Evolutionary conservation across 495 filamentous ascomycete species (phyloP).

Genomic region (Annulohypoxylon stygium): DNA sequence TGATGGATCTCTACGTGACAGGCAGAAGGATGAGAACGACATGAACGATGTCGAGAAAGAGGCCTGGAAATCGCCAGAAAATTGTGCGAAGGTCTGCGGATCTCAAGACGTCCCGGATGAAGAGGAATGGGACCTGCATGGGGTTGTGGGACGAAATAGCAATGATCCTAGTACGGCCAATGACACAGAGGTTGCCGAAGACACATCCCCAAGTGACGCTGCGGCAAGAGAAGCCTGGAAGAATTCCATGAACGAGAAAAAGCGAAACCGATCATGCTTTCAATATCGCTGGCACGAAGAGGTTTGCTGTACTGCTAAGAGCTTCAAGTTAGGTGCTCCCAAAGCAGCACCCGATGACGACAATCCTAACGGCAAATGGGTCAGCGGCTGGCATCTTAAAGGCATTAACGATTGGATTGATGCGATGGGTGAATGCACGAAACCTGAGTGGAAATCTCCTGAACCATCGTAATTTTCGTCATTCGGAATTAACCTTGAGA

Average conservation of each 20-base stretch:
- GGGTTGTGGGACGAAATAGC: constrained; percentile 24
- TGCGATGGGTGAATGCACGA: constrained; percentile 50
- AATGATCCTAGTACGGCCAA: constrained; percentile 37
- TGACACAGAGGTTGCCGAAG: constrained; percentile 64
- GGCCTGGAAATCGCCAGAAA: constrained; percentile 54
- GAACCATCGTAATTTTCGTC: constrained; percentile 14
- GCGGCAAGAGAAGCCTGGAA: constrained; percentile 50
- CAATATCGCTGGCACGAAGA: constrained; percentile 55
- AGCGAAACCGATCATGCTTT: constrained; percentile 49
- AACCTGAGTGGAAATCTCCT: constrained; percentile 48
- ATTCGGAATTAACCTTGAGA: background rate
- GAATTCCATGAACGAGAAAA: constrained; percentile 47
- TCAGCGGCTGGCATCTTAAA: constrained; percentile 53
- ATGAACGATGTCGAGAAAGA: constrained; percentile 55
- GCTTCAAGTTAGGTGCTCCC: constrained; percentile 53
- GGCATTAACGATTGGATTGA: constrained; percentile 57
- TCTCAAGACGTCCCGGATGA: constrained; percentile 51
- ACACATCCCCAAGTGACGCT: constrained; percentile 76
- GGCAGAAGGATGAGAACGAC: constrained; percentile 52
- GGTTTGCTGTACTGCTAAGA: constrained; percentile 52
- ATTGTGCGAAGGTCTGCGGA: constrained; percentile 58
- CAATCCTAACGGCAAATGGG: constrained; percentile 44
- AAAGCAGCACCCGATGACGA: constrained; percentile 41
- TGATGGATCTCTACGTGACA: constrained; percentile 33
- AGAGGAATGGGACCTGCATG: constrained; percentile 39